Percentiles rank a stretch among this genome's conserved stretches.
These are phyloP conservation scores for Eleusine indica DNA, from an alignment of 176 grass and related monocot species.

Conservation along the genomic window DNA sequence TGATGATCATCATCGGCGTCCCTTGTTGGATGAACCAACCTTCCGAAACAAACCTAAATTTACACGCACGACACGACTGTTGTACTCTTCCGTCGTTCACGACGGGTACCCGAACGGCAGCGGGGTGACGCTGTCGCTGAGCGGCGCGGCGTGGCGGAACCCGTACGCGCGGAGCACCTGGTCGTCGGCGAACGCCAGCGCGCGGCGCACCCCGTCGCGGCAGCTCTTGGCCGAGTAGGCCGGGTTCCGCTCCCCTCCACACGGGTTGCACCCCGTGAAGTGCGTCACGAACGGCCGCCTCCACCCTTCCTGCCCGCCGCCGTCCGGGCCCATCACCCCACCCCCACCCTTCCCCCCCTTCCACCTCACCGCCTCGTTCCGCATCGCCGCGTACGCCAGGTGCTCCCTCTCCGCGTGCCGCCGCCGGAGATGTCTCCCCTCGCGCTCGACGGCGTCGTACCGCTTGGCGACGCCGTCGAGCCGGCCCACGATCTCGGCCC, in stretches of 20 bases:
- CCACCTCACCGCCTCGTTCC: constrained; percentile 20
- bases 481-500: constrained; percentile 52
- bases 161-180: constrained; percentile 78
- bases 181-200: constrained; percentile 80
- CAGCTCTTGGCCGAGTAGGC: constrained; percentile 62
- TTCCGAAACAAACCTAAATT: too few species aligned
- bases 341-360: too few species aligned
- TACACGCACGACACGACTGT: too few species aligned
- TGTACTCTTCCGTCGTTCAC: too few species aligned
- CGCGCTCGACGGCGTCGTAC: constrained; percentile 56
- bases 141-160: constrained; percentile 50
- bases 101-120: constrained; percentile 67
- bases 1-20: too few species aligned
- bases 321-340: constrained; percentile 8
- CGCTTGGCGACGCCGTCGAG: constrained; percentile 47
- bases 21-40: too few species aligned
- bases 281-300: constrained; percentile 71
- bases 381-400: constrained; percentile 40
- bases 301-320: constrained; percentile 39
- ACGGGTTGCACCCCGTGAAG: constrained; percentile 72
- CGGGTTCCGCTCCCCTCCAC: constrained; percentile 60
- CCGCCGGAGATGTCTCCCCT: constrained; percentile 10
- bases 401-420: constrained; percentile 62
- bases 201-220: constrained; percentile 68
- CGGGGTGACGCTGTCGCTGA: constrained; percentile 41